These are phyloP conservation scores for Melampsora larici-populina DNA, from an alignment of 1,284 basidiomycete genomes.

Conservation along the genomic window DNA sequence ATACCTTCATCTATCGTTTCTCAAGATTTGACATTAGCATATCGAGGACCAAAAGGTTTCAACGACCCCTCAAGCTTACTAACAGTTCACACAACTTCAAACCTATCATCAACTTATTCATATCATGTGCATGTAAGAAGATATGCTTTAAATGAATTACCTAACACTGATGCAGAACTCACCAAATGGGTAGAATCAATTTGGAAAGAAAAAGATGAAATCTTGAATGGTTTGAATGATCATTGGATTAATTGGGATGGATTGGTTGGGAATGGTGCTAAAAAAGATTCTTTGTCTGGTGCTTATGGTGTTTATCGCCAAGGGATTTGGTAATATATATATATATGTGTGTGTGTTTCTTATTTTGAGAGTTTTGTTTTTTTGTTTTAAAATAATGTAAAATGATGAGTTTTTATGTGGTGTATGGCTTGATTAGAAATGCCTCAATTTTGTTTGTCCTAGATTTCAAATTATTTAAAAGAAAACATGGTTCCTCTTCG, in stretches of 20 bases:
- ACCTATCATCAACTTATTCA: constrained; percentile 5
- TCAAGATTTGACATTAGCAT: constrained; percentile 34
- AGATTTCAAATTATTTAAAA: too few species aligned
- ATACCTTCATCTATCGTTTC: background rate
- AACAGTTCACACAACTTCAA: constrained; percentile 14
- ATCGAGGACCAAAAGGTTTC: constrained; percentile 13
- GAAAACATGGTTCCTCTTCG: too few species aligned
- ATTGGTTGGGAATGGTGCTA: constrained; percentile 22
- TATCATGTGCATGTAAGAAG: constrained; percentile 32
- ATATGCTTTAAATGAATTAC: constrained; percentile 17
- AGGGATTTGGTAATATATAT: too few species aligned
- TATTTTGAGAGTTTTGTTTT: too few species aligned
- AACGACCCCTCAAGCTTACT: constrained; percentile 16
- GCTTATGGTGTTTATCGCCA: constrained; percentile 28
- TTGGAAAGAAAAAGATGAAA: constrained; percentile 33
- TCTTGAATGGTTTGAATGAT: constrained; percentile 30
- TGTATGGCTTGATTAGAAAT: too few species aligned
- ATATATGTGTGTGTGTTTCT: too few species aligned
- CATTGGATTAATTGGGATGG: constrained; percentile 33
- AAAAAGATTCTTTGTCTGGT: background rate
- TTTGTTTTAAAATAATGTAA: too few species aligned
- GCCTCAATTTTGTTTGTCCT: too few species aligned
- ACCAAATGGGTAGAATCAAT: constrained; percentile 20
- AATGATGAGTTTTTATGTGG: too few species aligned
- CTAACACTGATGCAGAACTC: constrained; percentile 4